Percentiles rank a stretch among this genome's conserved stretches.
Evolutionary conservation across 441 rosid species (phyloP).

Genomic region (Geranium incanum): DNA sequence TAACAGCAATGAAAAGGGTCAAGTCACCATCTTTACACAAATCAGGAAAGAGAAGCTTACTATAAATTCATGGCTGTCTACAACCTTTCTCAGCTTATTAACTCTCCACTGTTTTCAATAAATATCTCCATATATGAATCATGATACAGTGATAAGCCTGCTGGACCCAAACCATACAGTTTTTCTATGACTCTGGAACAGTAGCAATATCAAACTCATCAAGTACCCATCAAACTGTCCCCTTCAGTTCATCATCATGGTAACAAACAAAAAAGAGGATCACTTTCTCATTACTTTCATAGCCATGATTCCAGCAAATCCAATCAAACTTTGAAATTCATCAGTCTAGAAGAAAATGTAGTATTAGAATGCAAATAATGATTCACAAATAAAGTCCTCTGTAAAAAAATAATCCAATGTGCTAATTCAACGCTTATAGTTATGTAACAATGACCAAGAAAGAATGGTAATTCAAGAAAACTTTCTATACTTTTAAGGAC

Average conservation of each 20-base stretch:
- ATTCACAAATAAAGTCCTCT: neutral
- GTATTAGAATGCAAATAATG: neutral
- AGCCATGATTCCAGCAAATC: no score
- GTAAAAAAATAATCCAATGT: slow-evolving; percentile 18
- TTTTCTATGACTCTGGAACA: slow-evolving; percentile 6
- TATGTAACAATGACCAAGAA: slow-evolving; percentile 18
- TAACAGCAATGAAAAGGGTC: slow-evolving; percentile 26
- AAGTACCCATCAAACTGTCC: slow-evolving; percentile 7
- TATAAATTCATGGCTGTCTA: slow-evolving; percentile 11
- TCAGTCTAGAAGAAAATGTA: neutral
- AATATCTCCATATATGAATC: slow-evolving; percentile 3
- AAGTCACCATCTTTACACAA: slow-evolving; percentile 41
- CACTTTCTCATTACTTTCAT: no score
- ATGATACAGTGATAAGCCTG: neutral
- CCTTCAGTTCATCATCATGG: neutral
- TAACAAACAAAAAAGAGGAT: slow-evolving; percentile 5
- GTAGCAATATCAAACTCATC: neutral
- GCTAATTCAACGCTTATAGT: slow-evolving; percentile 22
- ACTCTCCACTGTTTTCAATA: neutral
- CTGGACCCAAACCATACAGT: neutral
- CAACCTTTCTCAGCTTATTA: slow-evolving; percentile 1
- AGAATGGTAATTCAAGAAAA: slow-evolving; percentile 17
- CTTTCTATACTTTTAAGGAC: slow-evolving; percentile 9
- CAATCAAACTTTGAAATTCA: no score
- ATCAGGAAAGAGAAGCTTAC: slow-evolving; percentile 23